A percentile compares a stretch with the other conserved stretches of the same genome.
phyloP scores from a whole-genome alignment of 2,329 filamentous ascomycete species.

The Amphichorda felina region DNA sequence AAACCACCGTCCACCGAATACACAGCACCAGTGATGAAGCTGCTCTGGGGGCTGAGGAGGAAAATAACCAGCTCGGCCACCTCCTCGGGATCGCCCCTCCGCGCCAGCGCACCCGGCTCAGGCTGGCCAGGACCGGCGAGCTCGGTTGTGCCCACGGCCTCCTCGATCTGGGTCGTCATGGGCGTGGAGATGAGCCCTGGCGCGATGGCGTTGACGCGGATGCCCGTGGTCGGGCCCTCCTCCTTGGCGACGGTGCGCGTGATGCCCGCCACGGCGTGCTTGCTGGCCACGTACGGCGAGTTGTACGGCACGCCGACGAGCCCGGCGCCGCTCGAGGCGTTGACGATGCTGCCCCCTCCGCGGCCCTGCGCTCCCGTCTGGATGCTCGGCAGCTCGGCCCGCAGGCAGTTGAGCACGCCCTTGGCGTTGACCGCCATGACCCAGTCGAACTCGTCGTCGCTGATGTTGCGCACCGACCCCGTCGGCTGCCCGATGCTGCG shows the following conservation, averaged over 20 bases:
- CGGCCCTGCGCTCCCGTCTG: too few relatives aligned
- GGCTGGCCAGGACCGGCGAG: background rate
- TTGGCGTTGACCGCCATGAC: conserved; percentile 14
- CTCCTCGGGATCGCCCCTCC: conserved; percentile 21
- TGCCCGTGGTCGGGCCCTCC: background rate
- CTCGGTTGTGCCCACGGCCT: background rate
- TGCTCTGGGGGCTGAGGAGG: conserved; percentile 11
- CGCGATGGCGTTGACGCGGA: background rate
- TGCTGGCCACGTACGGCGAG: conserved; percentile 15
- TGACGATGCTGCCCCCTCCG: background rate
- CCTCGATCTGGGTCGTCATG: background rate
- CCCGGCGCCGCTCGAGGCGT: conserved; percentile 22
- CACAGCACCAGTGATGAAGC: conserved; percentile 11
- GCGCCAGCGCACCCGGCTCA: conserved; percentile 11
- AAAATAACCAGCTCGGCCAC: conserved; percentile 11
- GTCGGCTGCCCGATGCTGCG: background rate
- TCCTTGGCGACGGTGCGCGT: conserved; percentile 17
- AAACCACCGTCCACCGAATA: conserved; percentile 28
- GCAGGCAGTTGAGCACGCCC: conserved; percentile 15
- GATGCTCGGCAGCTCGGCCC: conserved; percentile 1
- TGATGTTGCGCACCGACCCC: conserved; percentile 5
- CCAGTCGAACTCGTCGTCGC: conserved; percentile 13
- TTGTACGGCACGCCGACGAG: conserved; percentile 18
- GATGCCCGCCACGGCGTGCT: conserved; percentile 17
- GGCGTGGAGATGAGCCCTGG: background rate